phyloP scores from a whole-genome alignment of 2,329 filamentous ascomycete species.

The Neocatenulostroma microsporum region DNA sequence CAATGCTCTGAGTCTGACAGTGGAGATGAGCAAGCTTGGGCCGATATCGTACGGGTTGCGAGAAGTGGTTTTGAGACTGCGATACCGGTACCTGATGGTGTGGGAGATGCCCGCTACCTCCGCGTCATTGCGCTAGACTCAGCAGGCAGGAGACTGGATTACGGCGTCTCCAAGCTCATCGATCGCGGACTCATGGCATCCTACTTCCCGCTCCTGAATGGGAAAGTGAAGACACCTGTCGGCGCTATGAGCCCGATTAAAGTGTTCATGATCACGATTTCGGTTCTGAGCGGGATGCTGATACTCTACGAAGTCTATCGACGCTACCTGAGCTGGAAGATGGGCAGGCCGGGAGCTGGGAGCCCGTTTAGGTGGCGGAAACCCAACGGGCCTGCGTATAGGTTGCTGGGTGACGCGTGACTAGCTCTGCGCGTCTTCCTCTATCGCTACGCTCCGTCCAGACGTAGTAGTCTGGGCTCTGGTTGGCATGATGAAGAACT shows the following conservation, averaged over 20 bases:
- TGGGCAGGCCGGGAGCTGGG: conserved; percentile 14
- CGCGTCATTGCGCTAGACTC: conserved; percentile 24
- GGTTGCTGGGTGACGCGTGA: conserved; percentile 16
- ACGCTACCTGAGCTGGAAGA: conserved; percentile 19
- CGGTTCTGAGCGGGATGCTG: conserved; percentile 14
- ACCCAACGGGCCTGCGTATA: conserved; percentile 14
- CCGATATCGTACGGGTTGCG: conserved; percentile 12
- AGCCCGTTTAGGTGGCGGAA: conserved; percentile 21
- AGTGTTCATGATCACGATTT: conserved; percentile 15
- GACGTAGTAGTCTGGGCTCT: too few species aligned
- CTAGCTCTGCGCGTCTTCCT: conserved; percentile 35
- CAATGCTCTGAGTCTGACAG: conserved; percentile 37
- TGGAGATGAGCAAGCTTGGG: conserved; percentile 16
- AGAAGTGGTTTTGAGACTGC: conserved; percentile 36
- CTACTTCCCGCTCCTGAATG: conserved; percentile 12
- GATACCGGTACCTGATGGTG: conserved; percentile 15
- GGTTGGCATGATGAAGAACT: too few species aligned
- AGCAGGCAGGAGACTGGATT: conserved; percentile 15
- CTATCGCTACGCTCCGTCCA: too few species aligned
- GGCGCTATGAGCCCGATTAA: conserved; percentile 12
- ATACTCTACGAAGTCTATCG: conserved; percentile 21
- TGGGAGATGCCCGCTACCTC: conserved; percentile 17
- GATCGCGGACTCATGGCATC: conserved; percentile 17
- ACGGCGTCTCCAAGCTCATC: conserved; percentile 18
- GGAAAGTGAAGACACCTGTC: conserved; percentile 5